Evolutionary conservation across 2,329 filamentous ascomycete species (phyloP), one percentile per base, ranked within the genome.

Genomic region (Myriosclerotinia scirpicola): DNA sequence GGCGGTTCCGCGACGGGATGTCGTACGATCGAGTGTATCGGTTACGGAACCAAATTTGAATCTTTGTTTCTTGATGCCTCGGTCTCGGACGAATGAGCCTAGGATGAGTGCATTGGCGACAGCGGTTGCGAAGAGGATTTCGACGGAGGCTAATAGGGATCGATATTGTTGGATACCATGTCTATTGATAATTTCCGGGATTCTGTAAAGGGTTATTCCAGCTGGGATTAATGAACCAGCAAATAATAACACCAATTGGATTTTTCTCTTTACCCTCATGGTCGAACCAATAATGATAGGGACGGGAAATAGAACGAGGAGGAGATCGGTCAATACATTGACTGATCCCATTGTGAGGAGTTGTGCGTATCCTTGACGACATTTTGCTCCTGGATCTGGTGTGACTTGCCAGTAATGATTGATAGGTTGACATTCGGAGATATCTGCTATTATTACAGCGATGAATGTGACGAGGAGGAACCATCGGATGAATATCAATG

Each of bases 101-200:
- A 99, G 85, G 0, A 97, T 91, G 26, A 99, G 83, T 3, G 90
- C 89, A 76, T 98, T 99, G 15, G 94, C 91, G 0, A 96, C 90
- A 0, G 88, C 87, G 0, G 93, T 91, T 6, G 95, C 93, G 61
- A 94, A 93, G 1, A 98, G 83, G 9, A 98, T 90, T 76, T 99
- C 95, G 22, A 96, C 83, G 0, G 93, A 97, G 5, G 95, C 95
- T 70, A 96, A 83, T 1, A 98, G 85, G 0, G 94, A 96, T 54
- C 95, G 90, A 72, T 90, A 92, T 74, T 95, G 92, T 77, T 98
- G 95, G 38, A 85, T 83, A 3, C 93, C 92, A 67, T 87, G 79
- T 56, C 84, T 81, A 3, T 82, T 74, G 63, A 98, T 89, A 68
- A 96, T 91, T 54, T 89, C 84, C 0, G 90, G 89, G n/a, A 97